Evolutionary conservation across 768 basidiomycete species (phyloP).

Genomic region (Favolaschia claudopus): DNA sequence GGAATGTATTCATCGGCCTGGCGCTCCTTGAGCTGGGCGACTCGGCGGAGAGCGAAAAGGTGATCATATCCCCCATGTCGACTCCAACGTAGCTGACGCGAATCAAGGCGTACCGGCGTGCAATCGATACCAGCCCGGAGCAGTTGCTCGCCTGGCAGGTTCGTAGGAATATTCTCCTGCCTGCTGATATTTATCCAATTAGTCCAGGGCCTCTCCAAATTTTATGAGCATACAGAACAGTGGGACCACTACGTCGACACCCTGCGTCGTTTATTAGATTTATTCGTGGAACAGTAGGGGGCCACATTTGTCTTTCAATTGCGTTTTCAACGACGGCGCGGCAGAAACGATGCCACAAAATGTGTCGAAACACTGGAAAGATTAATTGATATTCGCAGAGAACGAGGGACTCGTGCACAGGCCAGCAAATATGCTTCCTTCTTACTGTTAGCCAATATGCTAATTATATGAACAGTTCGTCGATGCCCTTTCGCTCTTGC

Average conservation of each 20-base stretch:
- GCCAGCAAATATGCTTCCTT: slow-evolving; percentile 45
- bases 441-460: neutral
- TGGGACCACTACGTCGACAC: slow-evolving; percentile 66
- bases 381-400: slow-evolving; percentile 66
- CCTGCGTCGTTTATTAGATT: slow-evolving; percentile 62
- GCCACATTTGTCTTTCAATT: no score
- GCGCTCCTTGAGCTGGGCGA: slow-evolving; percentile 80
- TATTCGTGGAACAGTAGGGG: slow-evolving; percentile 64
- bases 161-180: slow-evolving; percentile 31
- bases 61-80: slow-evolving; percentile 38
- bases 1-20: slow-evolving; percentile 86
- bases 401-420: slow-evolving; percentile 67
- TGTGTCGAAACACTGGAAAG: slow-evolving; percentile 86
- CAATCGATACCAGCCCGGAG: slow-evolving; percentile 70
- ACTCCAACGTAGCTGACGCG: slow-evolving; percentile 20
- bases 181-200: slow-evolving; percentile 9
- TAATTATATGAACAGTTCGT: slow-evolving; percentile 58
- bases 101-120: slow-evolving; percentile 77
- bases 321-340: no score
- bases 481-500: slow-evolving; percentile 68
- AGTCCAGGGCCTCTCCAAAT: slow-evolving; percentile 76
- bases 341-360: slow-evolving; percentile 77
- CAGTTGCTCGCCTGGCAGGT: slow-evolving; percentile 90
- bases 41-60: slow-evolving; percentile 82
- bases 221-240: slow-evolving; percentile 69